phyloP scores from a whole-genome alignment of 441 rosid genomes.

The Raphanus hybrid region DNA sequence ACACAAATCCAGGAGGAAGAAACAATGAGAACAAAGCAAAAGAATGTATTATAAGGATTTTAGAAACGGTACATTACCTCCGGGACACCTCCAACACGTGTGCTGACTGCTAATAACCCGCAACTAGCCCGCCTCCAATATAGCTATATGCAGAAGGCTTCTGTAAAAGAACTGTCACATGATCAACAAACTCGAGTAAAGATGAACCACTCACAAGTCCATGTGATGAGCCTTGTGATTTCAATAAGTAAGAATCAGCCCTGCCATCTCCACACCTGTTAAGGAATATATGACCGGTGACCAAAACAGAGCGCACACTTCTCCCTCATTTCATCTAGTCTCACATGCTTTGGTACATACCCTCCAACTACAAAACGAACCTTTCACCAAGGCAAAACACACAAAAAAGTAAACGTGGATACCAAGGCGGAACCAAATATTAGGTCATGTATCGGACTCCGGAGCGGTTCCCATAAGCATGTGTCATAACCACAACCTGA shows the following conservation, averaged over 20 bases:
- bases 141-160: conserved; percentile 97
- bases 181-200: conserved; percentile 35
- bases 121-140: conserved; percentile 94
- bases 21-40: no score
- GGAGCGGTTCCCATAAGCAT: conserved; percentile 87
- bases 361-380: conserved; percentile 95
- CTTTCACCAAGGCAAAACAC: conserved; percentile 45
- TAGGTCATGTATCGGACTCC: conserved; percentile 77
- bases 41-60: no score
- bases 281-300: conserved; percentile 88
- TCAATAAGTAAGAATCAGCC: not conserved
- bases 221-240: not conserved
- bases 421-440: no score
- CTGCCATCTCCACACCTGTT: conserved; percentile 62
- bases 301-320: conserved; percentile 83
- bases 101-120: no score
- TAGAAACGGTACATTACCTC: no score
- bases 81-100: no score
- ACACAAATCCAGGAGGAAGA: conserved; percentile 7
- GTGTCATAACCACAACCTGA: conserved; percentile 90
- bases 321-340: conserved; percentile 98
- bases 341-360: conserved; percentile 94
- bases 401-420: not conserved
- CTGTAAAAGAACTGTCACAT: conserved; percentile 78
- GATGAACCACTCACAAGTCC: conserved; percentile 15